Evolutionary conservation across 192 early-diverging fungal genomes (phyloP), one percentile per base, ranked within the genome.

Genomic region (Rhizophlyctis rosea): DNA sequence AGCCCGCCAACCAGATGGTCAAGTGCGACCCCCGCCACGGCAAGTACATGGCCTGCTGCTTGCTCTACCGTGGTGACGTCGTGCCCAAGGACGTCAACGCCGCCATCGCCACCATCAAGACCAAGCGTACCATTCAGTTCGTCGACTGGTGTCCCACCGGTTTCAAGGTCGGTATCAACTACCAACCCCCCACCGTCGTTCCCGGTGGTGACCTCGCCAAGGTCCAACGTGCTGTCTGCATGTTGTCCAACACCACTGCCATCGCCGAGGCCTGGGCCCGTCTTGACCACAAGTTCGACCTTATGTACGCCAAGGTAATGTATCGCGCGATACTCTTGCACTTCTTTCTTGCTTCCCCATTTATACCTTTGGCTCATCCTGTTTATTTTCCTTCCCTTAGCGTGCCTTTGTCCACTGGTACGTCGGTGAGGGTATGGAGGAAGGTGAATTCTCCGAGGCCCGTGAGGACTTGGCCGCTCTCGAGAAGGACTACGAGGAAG

Each of bases 341-440:
- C 7, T 44, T 18, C 9, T 44, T 44, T 44, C 18, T 13, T 44
- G 39, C 39, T 7, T 7, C 7, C 18, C 18, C 39, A 13, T 18
- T 13, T 44, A 44, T 44, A 44, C 7, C 39, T 7, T 44, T 44
- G 9, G 39, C 39, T 44, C 7, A n/a, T n/a, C n/a, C n/a, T n/a
- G n/a, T n/a, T n/a, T n/a, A n/a, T n/a, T n/a, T n/a, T n/a, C n/a
- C n/a, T n/a, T 44, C 18, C 7, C 18, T 18, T 44, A 44, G 89
- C 95, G 97, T 81, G 95, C 97, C 65, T 99, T 99, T 72, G 97
- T 99, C 52, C 97, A 99, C 85, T 98, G 95, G 97, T 99, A 96
- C 76, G 97, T 99, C 61, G 97, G 95, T 76, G 97, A 98, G 81
- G 94, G 97, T 83, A 99, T 99, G 97, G 96, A 99, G 82, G 97